phyloP scores from a whole-genome alignment of 352 stramenopile genomes.

The Blastocystis sp. region DNA sequence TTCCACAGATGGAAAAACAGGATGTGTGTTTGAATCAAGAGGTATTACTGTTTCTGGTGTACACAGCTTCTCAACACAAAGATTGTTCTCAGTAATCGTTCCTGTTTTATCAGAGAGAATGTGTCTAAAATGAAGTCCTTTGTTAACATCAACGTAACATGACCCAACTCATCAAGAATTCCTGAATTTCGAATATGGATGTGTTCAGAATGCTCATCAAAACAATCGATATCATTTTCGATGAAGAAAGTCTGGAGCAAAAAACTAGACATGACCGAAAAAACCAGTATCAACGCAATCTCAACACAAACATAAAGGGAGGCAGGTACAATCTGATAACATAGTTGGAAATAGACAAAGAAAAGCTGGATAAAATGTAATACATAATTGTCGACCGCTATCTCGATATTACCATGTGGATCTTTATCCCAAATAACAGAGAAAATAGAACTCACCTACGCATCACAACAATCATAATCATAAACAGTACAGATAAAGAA shows the following conservation, averaged over 20 bases:
- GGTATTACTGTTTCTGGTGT: not conserved
- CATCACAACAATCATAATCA: not conserved
- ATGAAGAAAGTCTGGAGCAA: conserved; percentile 50
- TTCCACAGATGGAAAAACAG: not conserved
- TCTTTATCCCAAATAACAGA: not conserved
- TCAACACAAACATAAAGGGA: conserved; percentile 54
- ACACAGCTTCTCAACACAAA: not conserved
- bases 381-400: not conserved
- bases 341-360: conserved; percentile 51
- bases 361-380: conserved; percentile 38
- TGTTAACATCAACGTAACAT: not conserved
- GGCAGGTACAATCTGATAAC: conserved; percentile 52
- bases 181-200: conserved; percentile 43
- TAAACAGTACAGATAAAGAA: conserved; percentile 49
- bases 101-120: conserved; percentile 61
- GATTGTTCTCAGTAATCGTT: conserved; percentile 62
- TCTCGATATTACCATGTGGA: not conserved
- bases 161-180: conserved; percentile 42
- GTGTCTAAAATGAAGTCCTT: not conserved
- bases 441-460: not conserved
- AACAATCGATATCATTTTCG: conserved; percentile 46
- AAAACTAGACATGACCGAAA: not conserved
- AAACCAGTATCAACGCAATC: not conserved
- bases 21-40: not conserved
- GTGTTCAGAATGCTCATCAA: not conserved